phyloP scores from a whole-genome alignment of 257 asterid genomes.

The Mitragyna speciosa region DNA sequence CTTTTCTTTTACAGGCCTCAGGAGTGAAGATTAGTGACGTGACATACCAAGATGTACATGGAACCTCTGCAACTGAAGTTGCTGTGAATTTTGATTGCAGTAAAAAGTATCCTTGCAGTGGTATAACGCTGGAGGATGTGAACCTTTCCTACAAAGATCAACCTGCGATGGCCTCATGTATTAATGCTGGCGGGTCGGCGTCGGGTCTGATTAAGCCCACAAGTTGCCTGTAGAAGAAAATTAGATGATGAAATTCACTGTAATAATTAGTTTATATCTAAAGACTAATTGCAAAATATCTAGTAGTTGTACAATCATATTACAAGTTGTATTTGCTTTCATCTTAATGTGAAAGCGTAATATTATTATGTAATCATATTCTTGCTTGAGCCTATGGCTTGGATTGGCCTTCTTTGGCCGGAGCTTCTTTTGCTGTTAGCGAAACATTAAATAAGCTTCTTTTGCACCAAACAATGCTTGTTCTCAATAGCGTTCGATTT shows the following conservation, averaged over 20 bases:
- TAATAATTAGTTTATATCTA: neutral
- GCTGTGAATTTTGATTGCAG: neutral
- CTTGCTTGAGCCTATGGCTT: constrained; percentile 6
- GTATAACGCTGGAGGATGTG: neutral
- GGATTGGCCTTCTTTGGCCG: neutral
- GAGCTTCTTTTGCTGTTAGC: too few relatives aligned
- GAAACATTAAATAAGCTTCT: too few relatives aligned
- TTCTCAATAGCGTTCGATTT: too few relatives aligned
- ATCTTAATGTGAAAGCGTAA: too few relatives aligned
- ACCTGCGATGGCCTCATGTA: neutral
- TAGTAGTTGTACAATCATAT: too few relatives aligned
- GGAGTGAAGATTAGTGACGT: constrained; percentile 32
- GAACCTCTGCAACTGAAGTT: constrained; percentile 38
- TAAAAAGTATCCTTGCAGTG: neutral
- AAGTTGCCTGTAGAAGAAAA: neutral
- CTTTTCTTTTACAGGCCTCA: neutral
- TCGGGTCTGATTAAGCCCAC: neutral
- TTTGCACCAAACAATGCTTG: too few relatives aligned
- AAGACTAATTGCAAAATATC: neutral
- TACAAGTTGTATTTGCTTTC: too few relatives aligned
- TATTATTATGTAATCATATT: neutral
- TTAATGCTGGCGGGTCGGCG: neutral
- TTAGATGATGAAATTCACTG: too few relatives aligned
- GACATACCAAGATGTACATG: constrained; percentile 43
- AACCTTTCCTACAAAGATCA: neutral